Conservation (phyloP, 2,329 filamentous ascomycete species). For the Diaporthe batatas region DNA sequence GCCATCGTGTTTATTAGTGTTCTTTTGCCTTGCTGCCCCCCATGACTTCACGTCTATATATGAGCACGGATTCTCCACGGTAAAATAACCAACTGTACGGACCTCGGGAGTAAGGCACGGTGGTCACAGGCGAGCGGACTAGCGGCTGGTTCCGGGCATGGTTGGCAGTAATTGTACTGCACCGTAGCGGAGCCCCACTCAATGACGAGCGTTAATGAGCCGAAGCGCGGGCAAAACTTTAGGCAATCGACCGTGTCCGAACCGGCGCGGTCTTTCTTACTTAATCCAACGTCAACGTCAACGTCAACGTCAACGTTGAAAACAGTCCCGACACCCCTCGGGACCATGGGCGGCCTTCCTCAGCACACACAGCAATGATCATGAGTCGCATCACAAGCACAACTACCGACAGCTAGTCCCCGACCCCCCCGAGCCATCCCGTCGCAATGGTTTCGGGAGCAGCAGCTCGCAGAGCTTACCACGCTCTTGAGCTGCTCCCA, state of each 20-base stretch:
- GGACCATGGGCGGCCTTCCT: constrained; percentile 9
- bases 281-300: constrained; percentile 9
- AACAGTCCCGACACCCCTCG: constrained; percentile 1
- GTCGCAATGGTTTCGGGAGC: constrained; percentile 62
- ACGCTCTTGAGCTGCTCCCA: constrained; percentile 57
- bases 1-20: too few species aligned
- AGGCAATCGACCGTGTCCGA: constrained; percentile 19
- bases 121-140: background rate
- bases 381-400: constrained; percentile 32
- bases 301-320: too few species aligned
- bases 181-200: constrained; percentile 17
- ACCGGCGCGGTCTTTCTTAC: constrained; percentile 11
- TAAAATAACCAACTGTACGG: background rate
- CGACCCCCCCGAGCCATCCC: constrained; percentile 12
- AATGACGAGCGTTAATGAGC: constrained; percentile 32
- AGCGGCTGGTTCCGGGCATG: background rate
- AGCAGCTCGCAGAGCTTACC: constrained; percentile 56
- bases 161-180: background rate
- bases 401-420: constrained; percentile 37
- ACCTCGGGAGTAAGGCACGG: too few species aligned
- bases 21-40: too few species aligned
- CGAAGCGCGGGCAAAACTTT: constrained; percentile 35
- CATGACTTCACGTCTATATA: too few species aligned
- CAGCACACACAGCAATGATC: constrained; percentile 31
- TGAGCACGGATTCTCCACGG: background rate